phyloP scores from a whole-genome alignment of 2,329 filamentous ascomycete genomes.

The Fusarium acutatum region DNA sequence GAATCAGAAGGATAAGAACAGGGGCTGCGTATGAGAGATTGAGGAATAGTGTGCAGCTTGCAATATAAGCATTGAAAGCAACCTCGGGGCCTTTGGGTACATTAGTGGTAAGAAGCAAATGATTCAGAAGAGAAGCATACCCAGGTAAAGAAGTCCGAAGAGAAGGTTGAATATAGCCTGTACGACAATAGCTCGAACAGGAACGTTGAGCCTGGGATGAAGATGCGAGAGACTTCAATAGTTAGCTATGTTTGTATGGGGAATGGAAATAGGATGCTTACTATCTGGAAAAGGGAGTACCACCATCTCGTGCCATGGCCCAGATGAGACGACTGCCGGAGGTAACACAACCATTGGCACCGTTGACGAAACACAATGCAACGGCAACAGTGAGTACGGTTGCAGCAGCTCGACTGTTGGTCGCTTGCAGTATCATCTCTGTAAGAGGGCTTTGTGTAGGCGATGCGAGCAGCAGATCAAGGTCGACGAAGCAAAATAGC shows the following conservation, averaged over 20 bases:
- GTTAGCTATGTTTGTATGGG: background rate
- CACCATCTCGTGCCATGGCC: slow-evolving; percentile 57
- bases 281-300: slow-evolving; percentile 45
- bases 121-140: background rate
- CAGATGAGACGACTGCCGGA: slow-evolving; percentile 54
- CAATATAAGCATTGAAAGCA: slow-evolving; percentile 57
- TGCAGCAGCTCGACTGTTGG: slow-evolving; percentile 49
- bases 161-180: slow-evolving; percentile 54
- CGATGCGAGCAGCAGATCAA: slow-evolving; percentile 46
- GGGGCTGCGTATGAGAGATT: slow-evolving; percentile 57
- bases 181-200: slow-evolving; percentile 51
- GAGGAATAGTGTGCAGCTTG: slow-evolving; percentile 55
- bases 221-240: slow-evolving; percentile 45
- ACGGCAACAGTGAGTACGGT: slow-evolving; percentile 53
- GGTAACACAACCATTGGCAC: slow-evolving; percentile 54
- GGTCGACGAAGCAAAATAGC: slow-evolving; percentile 53
- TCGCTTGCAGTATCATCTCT: slow-evolving; percentile 55
- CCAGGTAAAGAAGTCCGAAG: slow-evolving; percentile 56
- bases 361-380: slow-evolving; percentile 55
- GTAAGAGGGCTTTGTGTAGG: slow-evolving; percentile 55
- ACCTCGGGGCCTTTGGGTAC: slow-evolving; percentile 47
- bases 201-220: slow-evolving; percentile 51
- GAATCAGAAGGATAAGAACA: slow-evolving; percentile 48
- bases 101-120: background rate
- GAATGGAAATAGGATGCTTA: background rate